Base-by-base conservation (phyloP, 1,284 basidiomycete species). In the Leccinum pallidistipes region DNA sequence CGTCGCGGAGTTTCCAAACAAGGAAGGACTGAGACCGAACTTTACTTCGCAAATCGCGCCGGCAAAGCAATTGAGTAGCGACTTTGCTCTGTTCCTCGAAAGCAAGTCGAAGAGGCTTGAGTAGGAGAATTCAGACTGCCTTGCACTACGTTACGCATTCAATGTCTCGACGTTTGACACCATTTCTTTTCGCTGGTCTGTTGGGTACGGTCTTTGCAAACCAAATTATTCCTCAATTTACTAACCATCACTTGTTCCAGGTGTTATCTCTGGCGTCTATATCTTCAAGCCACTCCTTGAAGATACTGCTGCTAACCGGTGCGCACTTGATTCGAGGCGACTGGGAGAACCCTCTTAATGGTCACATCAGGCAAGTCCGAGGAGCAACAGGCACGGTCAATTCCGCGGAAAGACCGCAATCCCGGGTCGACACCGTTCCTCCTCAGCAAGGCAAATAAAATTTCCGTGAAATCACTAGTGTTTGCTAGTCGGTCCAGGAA, bases 261-360 rank as follows among this genome's bases (percentile, higher is more conserved):
- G 87, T 32, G 71, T 87, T 52, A 65, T 79, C 27, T 88, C 87
- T 12, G 87, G 87, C 14, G 68, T 87, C 38, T 88, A 89, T 70
- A 85, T 88, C 61, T 85, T 84, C 69, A 75, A 77, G 63, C 83
- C 82, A 16, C 62, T 80, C 59, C 66, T 84, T 14, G 66, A 65
- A 14, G 55, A 58, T 40, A 64, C 53, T 14, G 27, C 34, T 47
- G 50, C 60, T 38, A 53, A 49, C 43, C 51, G 54, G 72, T 74
- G 58, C 55, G 68, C 45, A 10, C n/a, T 49, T 51, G 21, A 36
- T 34, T 36, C 9, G 21, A 49, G 24, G 10, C 5, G 11, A 21
- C 3, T 7, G 4, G 38, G 14, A 53, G 36, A 63, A 43, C 67
- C 54, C 16, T 52, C 58, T 51, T 60, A 34, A 34, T 50, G 57